Conservation (phyloP, 2,329 filamentous ascomycete species). For the Penicillium sp. region DNA sequence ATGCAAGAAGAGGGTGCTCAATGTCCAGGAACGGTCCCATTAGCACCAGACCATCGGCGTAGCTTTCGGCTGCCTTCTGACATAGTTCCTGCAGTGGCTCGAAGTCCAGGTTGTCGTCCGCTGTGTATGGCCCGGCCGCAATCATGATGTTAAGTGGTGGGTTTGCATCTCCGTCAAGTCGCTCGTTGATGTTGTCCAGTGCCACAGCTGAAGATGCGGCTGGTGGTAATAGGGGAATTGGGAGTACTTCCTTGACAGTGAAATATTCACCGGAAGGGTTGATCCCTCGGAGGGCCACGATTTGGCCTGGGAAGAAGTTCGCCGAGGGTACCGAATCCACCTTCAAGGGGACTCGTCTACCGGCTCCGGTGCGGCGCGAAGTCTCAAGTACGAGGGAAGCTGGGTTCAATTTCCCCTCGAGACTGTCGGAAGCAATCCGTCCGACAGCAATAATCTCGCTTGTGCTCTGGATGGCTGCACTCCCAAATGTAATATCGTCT, state of each 20-base stretch:
- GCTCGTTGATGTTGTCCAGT: constrained; percentile 66
- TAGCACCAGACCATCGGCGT: constrained; percentile 76
- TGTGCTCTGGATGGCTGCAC: constrained; percentile 78
- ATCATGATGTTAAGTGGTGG: constrained; percentile 73
- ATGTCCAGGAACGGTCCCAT: constrained; percentile 86
- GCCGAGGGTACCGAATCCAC: constrained; percentile 66
- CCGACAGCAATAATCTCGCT: constrained; percentile 86
- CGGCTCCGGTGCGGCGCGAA: constrained; percentile 77
- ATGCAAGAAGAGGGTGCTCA: constrained; percentile 83
- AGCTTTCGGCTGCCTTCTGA: constrained; percentile 68
- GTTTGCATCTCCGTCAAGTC: constrained; percentile 61
- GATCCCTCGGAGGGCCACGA: constrained; percentile 80
- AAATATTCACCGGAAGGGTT: constrained; percentile 87
- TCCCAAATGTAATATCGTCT: constrained; percentile 79
- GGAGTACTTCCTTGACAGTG: constrained; percentile 70
- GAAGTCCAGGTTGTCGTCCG: constrained; percentile 88
- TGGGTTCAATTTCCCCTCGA: constrained; percentile 80
- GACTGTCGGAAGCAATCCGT: constrained; percentile 80
- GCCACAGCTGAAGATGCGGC: constrained; percentile 67
- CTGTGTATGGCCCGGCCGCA: constrained; percentile 84
- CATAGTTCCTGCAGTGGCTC: constrained; percentile 82
- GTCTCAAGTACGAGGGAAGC: constrained; percentile 86
- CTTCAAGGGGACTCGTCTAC: constrained; percentile 75
- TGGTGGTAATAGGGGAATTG: constrained; percentile 69
- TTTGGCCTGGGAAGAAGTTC: constrained; percentile 91